A percentile compares a stretch with the other conserved stretches of the same genome.
Conservation (phyloP, 108 stramenopile species). For the Cafeteria roenbergensis region DNA sequence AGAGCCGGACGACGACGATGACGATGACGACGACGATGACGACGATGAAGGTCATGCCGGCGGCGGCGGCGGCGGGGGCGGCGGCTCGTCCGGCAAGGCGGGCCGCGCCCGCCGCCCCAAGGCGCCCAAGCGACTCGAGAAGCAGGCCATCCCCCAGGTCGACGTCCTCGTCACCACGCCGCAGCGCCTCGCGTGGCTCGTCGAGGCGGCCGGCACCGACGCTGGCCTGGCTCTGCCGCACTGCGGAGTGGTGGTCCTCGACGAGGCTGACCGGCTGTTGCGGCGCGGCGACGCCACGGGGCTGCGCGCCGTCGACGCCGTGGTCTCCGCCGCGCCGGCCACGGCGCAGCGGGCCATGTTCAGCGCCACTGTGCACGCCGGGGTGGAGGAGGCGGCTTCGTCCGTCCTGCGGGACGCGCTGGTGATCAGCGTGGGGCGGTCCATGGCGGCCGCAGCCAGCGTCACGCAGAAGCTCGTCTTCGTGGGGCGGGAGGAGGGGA, state of each 20-base stretch:
- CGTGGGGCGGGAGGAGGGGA: constrained; percentile 91
- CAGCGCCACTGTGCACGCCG: constrained; percentile 77
- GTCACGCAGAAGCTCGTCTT: constrained; percentile 63
- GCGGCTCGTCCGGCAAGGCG: too few relatives aligned
- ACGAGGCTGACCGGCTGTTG: constrained; percentile 54
- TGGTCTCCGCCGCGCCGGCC: constrained; percentile 37
- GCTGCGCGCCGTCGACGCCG: constrained; percentile 64
- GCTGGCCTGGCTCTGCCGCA: constrained; percentile 7
- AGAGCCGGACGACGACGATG: neutral
- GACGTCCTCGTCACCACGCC: constrained; percentile 19
- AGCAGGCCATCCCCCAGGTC: neutral
- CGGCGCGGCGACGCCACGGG: too few relatives aligned
- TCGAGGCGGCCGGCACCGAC: constrained; percentile 12
- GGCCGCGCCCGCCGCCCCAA: too few relatives aligned
- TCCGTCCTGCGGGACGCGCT: constrained; percentile 77
- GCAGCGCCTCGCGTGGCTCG: constrained; percentile 8
- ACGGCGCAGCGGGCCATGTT: constrained; percentile 71
- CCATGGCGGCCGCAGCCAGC: constrained; percentile 42
- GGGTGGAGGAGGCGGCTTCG: constrained; percentile 65
- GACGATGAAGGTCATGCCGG: too few relatives aligned
- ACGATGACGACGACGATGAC: constrained; percentile 9
- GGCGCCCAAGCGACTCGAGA: too few relatives aligned
- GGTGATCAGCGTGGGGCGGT: constrained; percentile 57
- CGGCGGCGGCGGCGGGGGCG: too few relatives aligned
- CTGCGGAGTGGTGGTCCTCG: constrained; percentile 9